A percentile compares a stretch with the other conserved stretches of the same genome.
phyloP scores from a whole-genome alignment of 1,139 yeast genomes.

The Suhomyces bokatorum region DNA sequence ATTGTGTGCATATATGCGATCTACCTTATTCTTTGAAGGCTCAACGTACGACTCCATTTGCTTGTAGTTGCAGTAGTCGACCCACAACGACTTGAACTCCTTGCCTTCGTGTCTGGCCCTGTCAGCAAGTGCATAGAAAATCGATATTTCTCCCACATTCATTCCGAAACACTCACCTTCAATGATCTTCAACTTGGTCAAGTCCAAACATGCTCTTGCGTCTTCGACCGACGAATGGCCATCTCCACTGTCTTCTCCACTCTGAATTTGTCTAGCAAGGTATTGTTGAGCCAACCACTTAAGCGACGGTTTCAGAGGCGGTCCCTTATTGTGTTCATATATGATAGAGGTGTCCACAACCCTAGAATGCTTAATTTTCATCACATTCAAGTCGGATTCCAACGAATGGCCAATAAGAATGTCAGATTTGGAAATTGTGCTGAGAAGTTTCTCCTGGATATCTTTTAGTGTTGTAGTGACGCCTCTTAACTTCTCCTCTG shows the following conservation, averaged over 20 bases:
- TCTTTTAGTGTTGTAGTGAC: conserved; percentile 69
- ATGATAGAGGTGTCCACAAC: conserved; percentile 68
- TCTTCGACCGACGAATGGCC: conserved; percentile 93
- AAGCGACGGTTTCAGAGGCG: conserved; percentile 76
- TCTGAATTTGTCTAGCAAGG: conserved; percentile 62
- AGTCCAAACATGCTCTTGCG: conserved; percentile 75
- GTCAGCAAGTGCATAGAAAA: conserved; percentile 28
- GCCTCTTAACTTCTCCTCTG: conserved; percentile 59
- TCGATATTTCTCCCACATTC: conserved; percentile 37
- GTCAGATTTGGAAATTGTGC: conserved; percentile 50
- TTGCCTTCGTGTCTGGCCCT: conserved; percentile 2
- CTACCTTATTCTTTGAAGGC: conserved; percentile 28
- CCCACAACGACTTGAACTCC: conserved; percentile 34
- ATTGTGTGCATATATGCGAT: conserved; percentile 41
- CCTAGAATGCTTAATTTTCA: conserved; percentile 60
- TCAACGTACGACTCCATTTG: conserved; percentile 15
- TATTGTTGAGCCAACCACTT: conserved; percentile 62
- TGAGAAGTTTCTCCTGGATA: conserved; percentile 58
- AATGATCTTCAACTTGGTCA: conserved; percentile 65
- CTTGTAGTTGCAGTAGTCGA: conserved; percentile 32
- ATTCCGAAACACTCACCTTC: conserved; percentile 70
- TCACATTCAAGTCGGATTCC: conserved; percentile 63
- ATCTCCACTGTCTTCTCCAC: conserved; percentile 43
- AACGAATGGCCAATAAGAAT: conserved; percentile 72
- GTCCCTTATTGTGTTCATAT: conserved; percentile 76